Conservation (phyloP, 257 asterid species). For the Solanum medicagineum region DNA sequence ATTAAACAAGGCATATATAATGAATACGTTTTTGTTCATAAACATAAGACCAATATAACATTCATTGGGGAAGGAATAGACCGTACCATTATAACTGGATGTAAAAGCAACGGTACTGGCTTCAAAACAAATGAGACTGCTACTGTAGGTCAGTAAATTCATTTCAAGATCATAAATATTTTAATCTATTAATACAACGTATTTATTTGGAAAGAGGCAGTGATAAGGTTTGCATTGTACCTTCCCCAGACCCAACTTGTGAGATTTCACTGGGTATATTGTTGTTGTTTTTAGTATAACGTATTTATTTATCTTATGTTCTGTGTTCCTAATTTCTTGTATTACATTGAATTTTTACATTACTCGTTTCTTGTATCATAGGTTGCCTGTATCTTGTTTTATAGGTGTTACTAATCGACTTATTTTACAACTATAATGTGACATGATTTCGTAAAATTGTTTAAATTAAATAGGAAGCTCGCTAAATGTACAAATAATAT, state of each 20-base stretch:
- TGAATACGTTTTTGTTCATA: neutral
- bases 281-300: no score
- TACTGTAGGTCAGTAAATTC: neutral
- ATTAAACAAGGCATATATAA: constrained; percentile 1
- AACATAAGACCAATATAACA: neutral
- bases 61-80: constrained; percentile 4
- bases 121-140: neutral
- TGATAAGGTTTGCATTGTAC: no score
- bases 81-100: neutral
- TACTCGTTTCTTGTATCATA: neutral
- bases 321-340: neutral
- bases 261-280: no score
- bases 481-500: neutral
- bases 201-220: no score
- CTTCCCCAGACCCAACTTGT: no score
- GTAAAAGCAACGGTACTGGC: neutral
- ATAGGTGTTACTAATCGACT: neutral
- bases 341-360: neutral
- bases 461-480: neutral
- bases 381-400: neutral
- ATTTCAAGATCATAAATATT: neutral
- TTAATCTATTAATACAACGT: no score
- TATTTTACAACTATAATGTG: neutral
- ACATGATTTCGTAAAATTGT: neutral
- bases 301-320: neutral